Base-by-base conservation (phyloP, 1,139 yeast genomes). In the Candida tetrigidarum region DNA sequence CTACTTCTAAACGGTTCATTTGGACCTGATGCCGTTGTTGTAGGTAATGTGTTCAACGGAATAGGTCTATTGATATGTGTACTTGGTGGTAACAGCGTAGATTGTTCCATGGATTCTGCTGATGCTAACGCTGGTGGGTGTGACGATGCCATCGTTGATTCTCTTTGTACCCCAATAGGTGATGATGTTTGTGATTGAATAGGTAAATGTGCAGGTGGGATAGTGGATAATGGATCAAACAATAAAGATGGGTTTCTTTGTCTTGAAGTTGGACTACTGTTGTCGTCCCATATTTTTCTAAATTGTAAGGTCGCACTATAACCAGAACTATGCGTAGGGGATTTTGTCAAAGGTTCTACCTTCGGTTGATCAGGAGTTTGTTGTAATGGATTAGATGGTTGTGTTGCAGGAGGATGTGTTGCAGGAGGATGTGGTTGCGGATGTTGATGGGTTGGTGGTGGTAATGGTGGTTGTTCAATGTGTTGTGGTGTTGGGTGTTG, bases 181-280 rank as follows among this genome's bases (percentile, higher is more conserved):
- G 32, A 15, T 18, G 25, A 36, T 33, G 37, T 32, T 5, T 15
- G 43, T 12, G 16, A 33, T 15, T 29, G 30, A 12, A 27, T 12
- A 8, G n/a, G 30, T 12, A 27, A 6, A 12, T 14, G 11, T 30
- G 47, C 41, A 25, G 18, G 50, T 20, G 57, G 56, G 3, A 43
- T 62, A 6, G 71, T 69, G 2, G 71, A 72, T 45, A 71, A 60
- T 1, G 76, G 76, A 48, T 71, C 76, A 46, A 55, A 70, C 35
- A 67, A 51, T 22, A 69, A 52, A 14, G 73, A 67, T 5, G 74
- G 74, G 49, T 69, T 66, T 46, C 76, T 54, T 12, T 62, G 69
- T 33, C 65, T 50, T 10, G 54, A 37, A 22, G 37, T 47, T 10
- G 50, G 29, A 11, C 37, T 39, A 19, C 12, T 30, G 15, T 32